phyloP scores from a whole-genome alignment of 2,329 filamentous ascomycete genomes.

The Dryadomyces quercivorus region DNA sequence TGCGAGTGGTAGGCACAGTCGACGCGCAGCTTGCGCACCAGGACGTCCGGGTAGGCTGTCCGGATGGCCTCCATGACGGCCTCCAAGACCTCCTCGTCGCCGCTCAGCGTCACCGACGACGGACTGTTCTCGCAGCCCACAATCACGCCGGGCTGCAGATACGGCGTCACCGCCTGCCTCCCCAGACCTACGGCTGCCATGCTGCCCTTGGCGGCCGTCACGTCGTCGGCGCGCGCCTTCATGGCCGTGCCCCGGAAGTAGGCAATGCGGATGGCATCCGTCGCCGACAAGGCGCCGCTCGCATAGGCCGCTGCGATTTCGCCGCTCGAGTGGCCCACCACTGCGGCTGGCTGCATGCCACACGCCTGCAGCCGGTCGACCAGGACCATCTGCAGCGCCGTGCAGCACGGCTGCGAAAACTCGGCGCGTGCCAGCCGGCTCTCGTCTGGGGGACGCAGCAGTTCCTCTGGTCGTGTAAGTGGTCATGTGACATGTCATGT shows the following conservation, averaged over 20 bases:
- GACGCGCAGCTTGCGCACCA: too few species aligned
- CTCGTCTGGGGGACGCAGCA: not conserved
- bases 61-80: too few species aligned
- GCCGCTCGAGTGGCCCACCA: conserved; percentile 15
- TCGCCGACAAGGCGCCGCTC: conserved; percentile 8
- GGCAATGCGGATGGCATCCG: conserved; percentile 9
- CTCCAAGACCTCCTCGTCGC: too few species aligned
- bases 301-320: conserved; percentile 17
- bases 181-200: too few species aligned
- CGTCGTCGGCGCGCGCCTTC: too few species aligned
- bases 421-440: conserved; percentile 9
- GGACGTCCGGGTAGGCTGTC: too few species aligned
- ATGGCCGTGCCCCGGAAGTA: not conserved
- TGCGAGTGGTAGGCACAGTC: too few species aligned
- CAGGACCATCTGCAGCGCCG: conserved; percentile 23
- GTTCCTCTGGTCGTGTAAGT: not conserved
- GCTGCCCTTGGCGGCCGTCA: too few species aligned
- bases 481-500: not conserved
- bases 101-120: too few species aligned
- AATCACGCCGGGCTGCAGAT: too few species aligned
- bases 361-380: conserved; percentile 17
- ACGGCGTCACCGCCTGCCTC: too few species aligned
- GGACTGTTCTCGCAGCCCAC: too few species aligned
- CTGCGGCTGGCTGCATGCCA: conserved; percentile 11
- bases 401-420: conserved; percentile 20